phyloP scores from a whole-genome alignment of 2,329 filamentous ascomycete genomes.

The Neoascochyta sp. region DNA sequence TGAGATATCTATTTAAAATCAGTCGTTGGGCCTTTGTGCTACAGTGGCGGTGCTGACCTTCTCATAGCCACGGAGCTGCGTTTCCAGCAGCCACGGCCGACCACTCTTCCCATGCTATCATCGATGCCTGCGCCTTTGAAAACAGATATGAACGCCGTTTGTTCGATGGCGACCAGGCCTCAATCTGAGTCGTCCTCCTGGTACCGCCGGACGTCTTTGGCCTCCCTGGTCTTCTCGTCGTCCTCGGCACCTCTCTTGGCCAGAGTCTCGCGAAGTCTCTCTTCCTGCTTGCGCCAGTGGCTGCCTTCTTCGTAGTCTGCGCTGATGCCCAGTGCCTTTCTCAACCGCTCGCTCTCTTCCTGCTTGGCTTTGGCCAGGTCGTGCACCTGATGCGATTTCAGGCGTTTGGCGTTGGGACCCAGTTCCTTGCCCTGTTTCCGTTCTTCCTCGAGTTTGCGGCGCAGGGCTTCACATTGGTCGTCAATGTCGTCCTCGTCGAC shows the following conservation, averaged over 20 bases:
- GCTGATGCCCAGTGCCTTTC: conserved; percentile 81
- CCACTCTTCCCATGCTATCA: no score
- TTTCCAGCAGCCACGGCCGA: no score
- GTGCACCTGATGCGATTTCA: conserved; percentile 94
- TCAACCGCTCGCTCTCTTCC: conserved; percentile 83
- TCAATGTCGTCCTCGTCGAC: conserved; percentile 91
- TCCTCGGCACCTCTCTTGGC: conserved; percentile 41
- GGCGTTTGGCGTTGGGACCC: conserved; percentile 48
- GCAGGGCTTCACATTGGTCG: conserved; percentile 62
- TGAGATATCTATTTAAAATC: no score
- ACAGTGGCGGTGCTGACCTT: background rate
- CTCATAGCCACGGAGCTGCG: background rate
- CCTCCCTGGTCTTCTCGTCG: conserved; percentile 22
- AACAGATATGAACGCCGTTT: no score
- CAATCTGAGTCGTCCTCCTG: conserved; percentile 29
- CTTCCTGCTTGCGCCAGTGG: conserved; percentile 82
- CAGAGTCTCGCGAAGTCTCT: conserved; percentile 52
- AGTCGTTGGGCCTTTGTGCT: no score
- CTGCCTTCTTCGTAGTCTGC: conserved; percentile 81
- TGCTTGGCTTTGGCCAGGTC: conserved; percentile 96
- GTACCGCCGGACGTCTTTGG: conserved; percentile 23
- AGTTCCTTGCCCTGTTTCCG: conserved; percentile 38
- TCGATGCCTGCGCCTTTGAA: no score
- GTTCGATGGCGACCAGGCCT: no score
- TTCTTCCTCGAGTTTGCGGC: conserved; percentile 57